Evolutionary conservation across 202 grass and related monocot species (phyloP).

Genomic region (Zoysia matrella): DNA sequence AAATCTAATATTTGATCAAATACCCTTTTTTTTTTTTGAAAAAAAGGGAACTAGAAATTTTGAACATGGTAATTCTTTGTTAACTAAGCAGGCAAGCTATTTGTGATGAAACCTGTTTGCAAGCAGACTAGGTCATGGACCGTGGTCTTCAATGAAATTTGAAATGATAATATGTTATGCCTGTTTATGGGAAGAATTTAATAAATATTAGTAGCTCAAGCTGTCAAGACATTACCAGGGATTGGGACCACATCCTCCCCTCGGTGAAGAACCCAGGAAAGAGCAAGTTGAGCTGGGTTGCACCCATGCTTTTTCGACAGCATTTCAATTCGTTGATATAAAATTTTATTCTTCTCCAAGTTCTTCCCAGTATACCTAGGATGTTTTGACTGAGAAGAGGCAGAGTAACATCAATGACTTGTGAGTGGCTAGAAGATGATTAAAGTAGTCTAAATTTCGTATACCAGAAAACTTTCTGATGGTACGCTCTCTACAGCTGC

Average conservation of each 20-base stretch:
- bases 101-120: not conserved
- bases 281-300: conserved; percentile 73
- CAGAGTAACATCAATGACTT: conserved; percentile 4
- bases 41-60: too few relatives aligned
- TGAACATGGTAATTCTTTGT: too few relatives aligned
- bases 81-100: not conserved
- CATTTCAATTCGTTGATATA: conserved; percentile 60
- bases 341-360: conserved; percentile 74
- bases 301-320: conserved; percentile 63
- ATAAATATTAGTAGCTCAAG: not conserved
- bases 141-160: not conserved
- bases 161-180: not conserved
- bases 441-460: conserved; percentile 24
- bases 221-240: conserved; percentile 62
- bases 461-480: conserved; percentile 65
- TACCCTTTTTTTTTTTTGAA: too few relatives aligned
- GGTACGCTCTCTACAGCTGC: conserved; percentile 57
- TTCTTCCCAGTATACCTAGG: conserved; percentile 72
- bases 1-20: too few relatives aligned
- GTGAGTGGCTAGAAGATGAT: not conserved
- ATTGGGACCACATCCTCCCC: conserved; percentile 83
- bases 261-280: conserved; percentile 87
- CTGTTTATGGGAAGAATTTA: not conserved
- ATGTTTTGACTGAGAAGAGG: conserved; percentile 53
- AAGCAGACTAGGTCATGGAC: not conserved